Conservation (phyloP, 345 rosid genomes). For the Heritiera littoralis region DNA sequence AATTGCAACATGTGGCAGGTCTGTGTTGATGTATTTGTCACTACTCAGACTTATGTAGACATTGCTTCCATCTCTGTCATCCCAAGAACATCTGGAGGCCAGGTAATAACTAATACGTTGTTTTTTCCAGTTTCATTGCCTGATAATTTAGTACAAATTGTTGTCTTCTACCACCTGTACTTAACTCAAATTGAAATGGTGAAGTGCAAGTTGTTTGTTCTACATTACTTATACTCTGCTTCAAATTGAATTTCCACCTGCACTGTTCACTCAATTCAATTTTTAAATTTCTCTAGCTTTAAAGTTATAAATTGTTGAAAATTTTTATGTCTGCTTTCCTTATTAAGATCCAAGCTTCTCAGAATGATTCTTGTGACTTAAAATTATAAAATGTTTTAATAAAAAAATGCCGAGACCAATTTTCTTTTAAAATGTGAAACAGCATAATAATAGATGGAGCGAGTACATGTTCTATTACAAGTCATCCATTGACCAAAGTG, state of each 20-base stretch:
- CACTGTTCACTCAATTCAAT: background rate
- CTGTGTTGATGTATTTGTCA: constrained; percentile 89
- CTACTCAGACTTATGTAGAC: constrained; percentile 87
- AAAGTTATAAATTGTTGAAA: background rate
- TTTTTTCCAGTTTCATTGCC: background rate
- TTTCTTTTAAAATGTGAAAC: background rate
- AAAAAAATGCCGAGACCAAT: background rate
- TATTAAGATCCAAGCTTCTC: background rate
- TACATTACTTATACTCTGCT: background rate
- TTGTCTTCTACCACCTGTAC: background rate
- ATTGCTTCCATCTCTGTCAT: constrained; percentile 86
- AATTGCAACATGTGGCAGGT: constrained; percentile 54
- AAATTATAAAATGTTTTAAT: background rate
- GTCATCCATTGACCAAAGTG: background rate
- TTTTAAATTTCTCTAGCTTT: background rate
- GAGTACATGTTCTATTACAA: background rate
- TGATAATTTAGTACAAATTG: constrained; percentile 8
- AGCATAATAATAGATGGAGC: background rate
- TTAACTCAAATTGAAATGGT: background rate
- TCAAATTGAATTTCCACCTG: background rate
- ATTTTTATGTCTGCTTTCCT: background rate
- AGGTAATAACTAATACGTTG: constrained; percentile 45
- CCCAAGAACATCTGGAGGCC: constrained; percentile 96
- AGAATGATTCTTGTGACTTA: background rate
- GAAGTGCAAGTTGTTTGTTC: background rate